Base-by-base conservation (phyloP, 805 yeast genomes). In the Metahyphopichia silvanorum region DNA sequence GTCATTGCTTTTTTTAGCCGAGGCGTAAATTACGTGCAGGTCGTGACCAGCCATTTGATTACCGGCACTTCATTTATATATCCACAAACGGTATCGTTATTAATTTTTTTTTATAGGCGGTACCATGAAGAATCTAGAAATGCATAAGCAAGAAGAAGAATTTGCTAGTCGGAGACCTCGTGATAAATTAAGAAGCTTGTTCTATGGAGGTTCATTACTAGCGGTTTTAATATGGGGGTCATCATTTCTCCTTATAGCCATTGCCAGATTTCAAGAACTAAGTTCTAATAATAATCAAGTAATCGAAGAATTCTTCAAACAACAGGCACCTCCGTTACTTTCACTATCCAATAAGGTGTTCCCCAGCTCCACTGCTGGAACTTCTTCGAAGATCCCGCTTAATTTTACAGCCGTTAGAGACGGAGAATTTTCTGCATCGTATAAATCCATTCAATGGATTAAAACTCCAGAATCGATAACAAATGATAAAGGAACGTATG, bases 391-490 rank as follows among this genome's bases (percentile, higher is more conserved):
- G 35, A 37, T 39, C 7, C 58, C 56, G 12, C 43, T 66, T 27
- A 52, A 57, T 28, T 51, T 60, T 21, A 38, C 52, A 3, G 49
- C 48, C 7, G 57, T 57, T 2, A 69, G 91, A 42, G 72, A 74
- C 31, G 77, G 77, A 1, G 66, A 73, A 3, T 83, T 83, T 44
- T 39, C 51, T 0, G 82, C 93, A 0, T 55, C 61, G 11, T 56
- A 48, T 31, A 73, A 75, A 39, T 54, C 71, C 6, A 64, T 86
- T 20, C 91, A 83, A 53, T 86, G 95, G 95, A 74, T 86, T 27
- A 63, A 57, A 12, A 62, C 63, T 14, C 76, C 77, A 2, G 66
- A 66, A 16, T 73, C 82, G 0, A 48, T 60, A 7, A 41, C 44
- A 9, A 58, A 74, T 39, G 89, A 82, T 51, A 71, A 71, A 37